Evolutionary conservation across 139 green algal genomes (phyloP), one percentile per base, ranked within the genome.

Genomic region (Limnomonas spitsbergensis): DNA sequence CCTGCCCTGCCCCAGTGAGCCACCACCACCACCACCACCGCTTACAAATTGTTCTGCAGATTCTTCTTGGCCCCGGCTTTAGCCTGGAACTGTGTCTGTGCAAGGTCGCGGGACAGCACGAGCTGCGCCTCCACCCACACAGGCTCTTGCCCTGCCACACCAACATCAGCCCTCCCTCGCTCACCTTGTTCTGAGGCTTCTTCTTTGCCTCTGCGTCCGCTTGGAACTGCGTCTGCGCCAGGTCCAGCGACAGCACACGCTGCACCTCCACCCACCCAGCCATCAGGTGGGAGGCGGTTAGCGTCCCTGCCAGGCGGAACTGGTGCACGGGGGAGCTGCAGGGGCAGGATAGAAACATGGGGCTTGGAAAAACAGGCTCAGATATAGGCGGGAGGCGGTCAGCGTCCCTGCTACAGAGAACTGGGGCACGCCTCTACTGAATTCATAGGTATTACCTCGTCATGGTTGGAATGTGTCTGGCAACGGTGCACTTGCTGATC

Each of bases 291-390:
- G 75, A 66, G 27, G 75, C 75, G n/a, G 14, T 20, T 6, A 80
- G 56, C 2, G 75, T 80, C 53, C 37, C 75, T 35, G 75, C 75
- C 38, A 80, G 37, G 1, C 75, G 75, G 75, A 80, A 80, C 27
- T 53, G 36, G 20, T 61, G 75, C 27, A 80, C 34, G 29, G 29
- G 36, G 37, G 69, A 76, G 69, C 69, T 76, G 69, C 69, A 61
- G 26, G 37, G 66, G 2, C 2, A 35, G 35, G 32, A 20, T 40
- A 4, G 9, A 40, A 26, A 40, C 4, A 40, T 4, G 66, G n/a
- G 7, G 4, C 32, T 26, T 31, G 3, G n/a, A 40, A 26, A 3
- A 39, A 4, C 4, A 38, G 47, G n/a, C n/a, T 61, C 14, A 61
- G 47, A 29, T 29, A 61, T 20, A 61, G 20, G 20, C 14, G 47